Conservation (phyloP, 257 asterid genomes). For the Ophiorrhiza pumila region DNA sequence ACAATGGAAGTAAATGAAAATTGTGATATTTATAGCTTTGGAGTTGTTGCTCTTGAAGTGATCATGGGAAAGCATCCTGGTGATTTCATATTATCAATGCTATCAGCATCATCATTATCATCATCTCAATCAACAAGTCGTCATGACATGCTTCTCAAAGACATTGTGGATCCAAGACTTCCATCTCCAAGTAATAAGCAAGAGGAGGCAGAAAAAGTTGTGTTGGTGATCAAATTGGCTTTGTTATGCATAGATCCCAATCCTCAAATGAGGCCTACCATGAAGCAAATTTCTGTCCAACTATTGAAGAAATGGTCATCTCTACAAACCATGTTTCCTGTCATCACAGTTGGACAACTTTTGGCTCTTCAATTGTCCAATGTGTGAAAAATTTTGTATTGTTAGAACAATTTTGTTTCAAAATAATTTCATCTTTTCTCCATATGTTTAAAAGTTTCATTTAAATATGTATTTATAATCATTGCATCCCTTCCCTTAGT, state of each 20-base stretch:
- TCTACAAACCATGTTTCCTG: not conserved
- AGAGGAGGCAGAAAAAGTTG: constrained; percentile 16
- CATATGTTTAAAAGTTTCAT: no score
- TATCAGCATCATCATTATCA: not conserved
- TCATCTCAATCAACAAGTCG: not conserved
- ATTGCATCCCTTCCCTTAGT: no score
- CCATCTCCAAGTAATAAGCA: not conserved
- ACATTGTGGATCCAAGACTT: constrained; percentile 15
- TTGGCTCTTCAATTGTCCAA: not conserved
- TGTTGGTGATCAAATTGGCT: constrained; percentile 15
- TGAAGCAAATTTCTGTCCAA: constrained; percentile 23
- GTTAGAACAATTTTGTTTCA: no score
- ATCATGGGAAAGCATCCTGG: constrained; percentile 27
- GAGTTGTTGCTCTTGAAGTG: constrained; percentile 28
- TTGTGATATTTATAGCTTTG: constrained; percentile 32
- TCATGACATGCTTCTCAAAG: not conserved
- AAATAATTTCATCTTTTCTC: no score
- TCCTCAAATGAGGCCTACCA: constrained; percentile 34
- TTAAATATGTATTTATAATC: no score
- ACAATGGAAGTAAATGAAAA: constrained; percentile 21
- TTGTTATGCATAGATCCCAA: constrained; percentile 17
- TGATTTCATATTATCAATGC: constrained; percentile 13
- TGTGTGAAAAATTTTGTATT: no score
- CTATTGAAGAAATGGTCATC: constrained; percentile 11
- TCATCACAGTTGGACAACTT: not conserved